Percentiles rank a stretch among this genome's conserved stretches.
These are phyloP conservation scores for Raffaelea albimanens DNA, from an alignment of 2,329 filamentous ascomycete species.

Conservation along the genomic window DNA sequence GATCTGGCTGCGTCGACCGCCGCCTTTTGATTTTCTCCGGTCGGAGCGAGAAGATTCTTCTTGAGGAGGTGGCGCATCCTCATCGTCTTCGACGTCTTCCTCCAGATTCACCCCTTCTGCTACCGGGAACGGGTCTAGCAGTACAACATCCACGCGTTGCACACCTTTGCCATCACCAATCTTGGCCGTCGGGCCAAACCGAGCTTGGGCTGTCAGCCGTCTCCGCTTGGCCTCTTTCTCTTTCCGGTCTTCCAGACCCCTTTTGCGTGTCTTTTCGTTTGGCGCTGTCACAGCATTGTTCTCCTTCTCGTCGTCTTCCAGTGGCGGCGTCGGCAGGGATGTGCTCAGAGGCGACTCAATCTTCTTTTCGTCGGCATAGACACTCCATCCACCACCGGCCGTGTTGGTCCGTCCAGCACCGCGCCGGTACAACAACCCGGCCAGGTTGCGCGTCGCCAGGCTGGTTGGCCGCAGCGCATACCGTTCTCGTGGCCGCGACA, in stretches of 20 bases:
- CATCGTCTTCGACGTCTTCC: conserved; percentile 9
- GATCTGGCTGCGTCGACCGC: conserved; percentile 24
- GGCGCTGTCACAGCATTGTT: conserved; percentile 10
- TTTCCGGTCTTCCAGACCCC: conserved; percentile 13
- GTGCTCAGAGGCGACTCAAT: conserved; percentile 47
- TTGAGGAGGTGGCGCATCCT: conserved; percentile 7
- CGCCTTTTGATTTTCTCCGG: conserved; percentile 3
- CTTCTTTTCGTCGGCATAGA: conserved; percentile 58
- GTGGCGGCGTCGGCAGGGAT: conserved; percentile 35
- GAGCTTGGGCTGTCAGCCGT: conserved; percentile 51
- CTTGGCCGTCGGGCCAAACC: conserved; percentile 57
- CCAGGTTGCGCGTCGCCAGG: conserved; percentile 61
- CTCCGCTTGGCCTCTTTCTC: conserved; percentile 44
- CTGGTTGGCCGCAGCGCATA: conserved; percentile 61
- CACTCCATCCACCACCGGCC: conserved; percentile 68
- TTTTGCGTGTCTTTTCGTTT: conserved; percentile 6
- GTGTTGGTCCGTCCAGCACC: conserved; percentile 62
- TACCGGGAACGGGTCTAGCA: conserved; percentile 47
- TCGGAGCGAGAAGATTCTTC: neutral
- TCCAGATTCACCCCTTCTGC: conserved; percentile 1
- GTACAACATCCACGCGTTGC: conserved; percentile 49
- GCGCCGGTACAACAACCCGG: conserved; percentile 57
- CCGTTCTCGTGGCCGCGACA: conserved; percentile 64
- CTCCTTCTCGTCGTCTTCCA: conserved; percentile 23
- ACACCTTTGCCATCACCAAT: conserved; percentile 50